These are phyloP conservation scores for Trichoderma sp. DNA, from an alignment of 2,329 filamentous ascomycete genomes.

Conservation along the genomic window DNA sequence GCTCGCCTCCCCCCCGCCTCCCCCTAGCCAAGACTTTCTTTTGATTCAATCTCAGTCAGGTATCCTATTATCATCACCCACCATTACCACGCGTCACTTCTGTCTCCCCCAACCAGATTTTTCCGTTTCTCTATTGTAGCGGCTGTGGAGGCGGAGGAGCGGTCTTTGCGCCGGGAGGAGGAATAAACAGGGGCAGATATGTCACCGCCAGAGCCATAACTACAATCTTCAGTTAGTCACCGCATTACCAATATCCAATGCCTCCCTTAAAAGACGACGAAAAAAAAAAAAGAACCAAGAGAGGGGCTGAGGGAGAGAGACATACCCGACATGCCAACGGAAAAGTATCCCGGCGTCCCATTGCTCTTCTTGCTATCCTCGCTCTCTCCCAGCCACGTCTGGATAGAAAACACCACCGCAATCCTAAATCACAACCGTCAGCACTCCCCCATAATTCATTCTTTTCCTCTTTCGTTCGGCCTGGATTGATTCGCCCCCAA, in stretches of 20 bases:
- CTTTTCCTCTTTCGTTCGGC: not conserved
- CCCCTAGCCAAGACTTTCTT: not conserved
- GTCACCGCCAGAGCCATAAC: slow-evolving; percentile 58
- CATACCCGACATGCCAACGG: slow-evolving; percentile 75
- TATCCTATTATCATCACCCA: not conserved
- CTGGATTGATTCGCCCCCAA: not conserved
- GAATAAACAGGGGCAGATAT: slow-evolving; percentile 51
- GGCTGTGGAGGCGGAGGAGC: slow-evolving; percentile 31
- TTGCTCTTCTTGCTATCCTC: slow-evolving; percentile 61
- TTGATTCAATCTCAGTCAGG: not conserved
- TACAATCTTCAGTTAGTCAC: slow-evolving; percentile 28
- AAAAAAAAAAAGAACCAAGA: not conserved
- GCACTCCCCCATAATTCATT: not conserved
- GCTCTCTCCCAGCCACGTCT: slow-evolving; percentile 75
- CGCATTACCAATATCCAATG: not conserved
- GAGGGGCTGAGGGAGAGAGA: not conserved
- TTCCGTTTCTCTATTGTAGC: slow-evolving; percentile 20
- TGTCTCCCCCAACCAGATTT: not conserved
- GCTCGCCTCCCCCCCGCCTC: not conserved
- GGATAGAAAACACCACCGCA: slow-evolving; percentile 68
- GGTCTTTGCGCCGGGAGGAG: slow-evolving; percentile 36
- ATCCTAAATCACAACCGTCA: not conserved
- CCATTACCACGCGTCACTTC: not conserved
- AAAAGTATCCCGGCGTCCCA: slow-evolving; percentile 66
- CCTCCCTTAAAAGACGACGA: too few relatives aligned